Evolutionary conservation across 768 basidiomycete genomes (phyloP).

Genomic region (Mycena galericulata): DNA sequence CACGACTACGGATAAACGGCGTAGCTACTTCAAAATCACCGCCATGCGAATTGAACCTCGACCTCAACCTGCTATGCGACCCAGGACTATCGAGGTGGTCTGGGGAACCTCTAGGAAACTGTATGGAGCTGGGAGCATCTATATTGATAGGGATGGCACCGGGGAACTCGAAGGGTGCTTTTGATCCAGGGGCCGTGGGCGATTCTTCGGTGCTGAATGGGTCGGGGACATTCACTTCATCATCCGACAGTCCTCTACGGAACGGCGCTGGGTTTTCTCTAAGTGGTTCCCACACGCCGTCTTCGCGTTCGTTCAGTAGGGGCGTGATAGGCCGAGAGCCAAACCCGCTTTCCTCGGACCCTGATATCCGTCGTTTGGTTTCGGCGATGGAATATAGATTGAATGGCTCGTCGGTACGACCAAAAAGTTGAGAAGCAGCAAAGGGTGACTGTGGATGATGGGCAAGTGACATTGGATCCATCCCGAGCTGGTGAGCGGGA

Average conservation of each 20-base stretch:
- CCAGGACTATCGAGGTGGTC: conserved; percentile 76
- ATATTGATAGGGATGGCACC: conserved; percentile 61
- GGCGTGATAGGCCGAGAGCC: conserved; percentile 66
- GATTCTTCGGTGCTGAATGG: conserved; percentile 59
- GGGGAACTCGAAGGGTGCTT: conserved; percentile 71
- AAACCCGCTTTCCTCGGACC: conserved; percentile 66
- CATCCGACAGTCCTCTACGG: conserved; percentile 78
- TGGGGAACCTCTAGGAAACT: conserved; percentile 85
- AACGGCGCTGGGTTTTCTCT: conserved; percentile 79
- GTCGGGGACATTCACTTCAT: conserved; percentile 63
- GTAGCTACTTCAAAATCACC: conserved; percentile 76
- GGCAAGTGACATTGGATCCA: conserved; percentile 48
- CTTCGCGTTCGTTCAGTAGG: conserved; percentile 52
- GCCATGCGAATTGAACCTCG: conserved; percentile 77
- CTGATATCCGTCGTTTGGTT: conserved; percentile 66
- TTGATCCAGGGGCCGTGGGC: conserved; percentile 55
- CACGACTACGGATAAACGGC: conserved; percentile 88
- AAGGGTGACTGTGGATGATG: conserved; percentile 87
- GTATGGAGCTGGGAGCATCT: conserved; percentile 75
- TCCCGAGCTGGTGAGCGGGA: conserved; percentile 81
- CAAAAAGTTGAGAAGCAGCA: conserved; percentile 86
- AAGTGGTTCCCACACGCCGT: conserved; percentile 60
- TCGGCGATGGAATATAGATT: conserved; percentile 88
- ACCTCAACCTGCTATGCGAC: conserved; percentile 60
- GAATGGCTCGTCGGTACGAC: conserved; percentile 81